Conservation (phyloP, 352 stramenopile species). For the Phytophthora vignae region DNA sequence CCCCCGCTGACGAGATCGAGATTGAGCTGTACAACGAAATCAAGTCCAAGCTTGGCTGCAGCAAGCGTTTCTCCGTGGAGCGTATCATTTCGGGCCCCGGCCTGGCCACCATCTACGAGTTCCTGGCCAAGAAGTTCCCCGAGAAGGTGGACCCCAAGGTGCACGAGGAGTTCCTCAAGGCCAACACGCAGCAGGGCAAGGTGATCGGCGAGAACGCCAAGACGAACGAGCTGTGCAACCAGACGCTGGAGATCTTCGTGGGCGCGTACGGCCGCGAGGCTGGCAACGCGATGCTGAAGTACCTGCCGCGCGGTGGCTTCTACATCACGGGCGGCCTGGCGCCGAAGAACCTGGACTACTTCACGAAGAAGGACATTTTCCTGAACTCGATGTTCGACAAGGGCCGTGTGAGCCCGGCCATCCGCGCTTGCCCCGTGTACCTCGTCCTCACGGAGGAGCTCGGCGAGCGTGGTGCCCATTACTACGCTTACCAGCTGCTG, state of each 20-base stretch:
- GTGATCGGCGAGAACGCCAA: conserved; percentile 90
- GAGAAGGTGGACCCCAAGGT: conserved; percentile 82
- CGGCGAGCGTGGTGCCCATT: conserved; percentile 89
- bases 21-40: conserved; percentile 82
- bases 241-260: conserved; percentile 95
- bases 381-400: conserved; percentile 86
- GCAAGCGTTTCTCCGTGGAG: conserved; percentile 93
- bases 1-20: conserved; percentile 86
- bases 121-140: conserved; percentile 90
- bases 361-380: conserved; percentile 83
- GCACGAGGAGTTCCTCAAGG: conserved; percentile 61
- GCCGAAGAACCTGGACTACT: conserved; percentile 96
- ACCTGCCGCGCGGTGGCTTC: conserved; percentile 94
- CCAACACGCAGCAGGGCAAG: conserved; percentile 66
- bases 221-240: conserved; percentile 80
- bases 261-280: conserved; percentile 95
- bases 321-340: conserved; percentile 97
- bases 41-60: conserved; percentile 73
- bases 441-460: conserved; percentile 92
- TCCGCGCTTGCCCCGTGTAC: conserved; percentile 85
- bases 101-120: conserved; percentile 96
- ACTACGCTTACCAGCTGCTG: conserved; percentile 82
- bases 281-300: conserved; percentile 95
- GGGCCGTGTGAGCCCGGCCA: conserved; percentile 80
- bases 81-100: conserved; percentile 94